Conservation (phyloP, 2,329 filamentous ascomycete genomes). For the Paracamarosporium sp. region DNA sequence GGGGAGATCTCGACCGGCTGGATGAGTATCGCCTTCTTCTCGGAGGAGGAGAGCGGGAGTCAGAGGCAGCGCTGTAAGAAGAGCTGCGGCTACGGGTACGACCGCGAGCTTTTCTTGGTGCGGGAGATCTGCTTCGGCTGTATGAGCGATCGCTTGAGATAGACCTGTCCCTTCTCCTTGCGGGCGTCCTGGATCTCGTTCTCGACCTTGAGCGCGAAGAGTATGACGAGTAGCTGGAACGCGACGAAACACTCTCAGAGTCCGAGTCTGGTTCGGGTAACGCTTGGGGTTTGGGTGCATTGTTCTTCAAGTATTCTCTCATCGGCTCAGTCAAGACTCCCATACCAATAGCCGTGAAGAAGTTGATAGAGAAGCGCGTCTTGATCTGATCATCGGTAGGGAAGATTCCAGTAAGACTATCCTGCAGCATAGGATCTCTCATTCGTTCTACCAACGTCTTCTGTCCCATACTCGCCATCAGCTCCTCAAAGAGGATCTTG, state of each 20-base stretch:
- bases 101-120: conserved; percentile 22
- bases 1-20: conserved; percentile 27
- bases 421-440: conserved; percentile 75
- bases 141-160: conserved; percentile 36
- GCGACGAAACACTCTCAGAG: conserved; percentile 40
- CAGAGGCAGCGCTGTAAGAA: conserved; percentile 28
- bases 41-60: conserved; percentile 28
- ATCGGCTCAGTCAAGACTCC: conserved; percentile 93
- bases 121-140: conserved; percentile 35
- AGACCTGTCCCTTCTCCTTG: conserved; percentile 25
- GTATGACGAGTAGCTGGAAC: conserved; percentile 40
- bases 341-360: conserved; percentile 98
- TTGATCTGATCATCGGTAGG: conserved; percentile 87
- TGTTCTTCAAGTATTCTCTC: conserved; percentile 85
- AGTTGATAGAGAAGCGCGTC: conserved; percentile 97
- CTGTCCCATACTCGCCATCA: conserved; percentile 86
- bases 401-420: conserved; percentile 85
- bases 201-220: conserved; percentile 34
- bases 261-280: conserved; percentile 44
- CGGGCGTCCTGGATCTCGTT: conserved; percentile 17
- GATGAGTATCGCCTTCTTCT: conserved; percentile 34
- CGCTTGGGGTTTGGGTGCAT: conserved; percentile 80
- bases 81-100: conserved; percentile 22
- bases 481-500: conserved; percentile 95
- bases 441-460: conserved; percentile 77